phyloP scores from a whole-genome alignment of 352 stramenopile genomes.

The Phytophthora idaei region DNA sequence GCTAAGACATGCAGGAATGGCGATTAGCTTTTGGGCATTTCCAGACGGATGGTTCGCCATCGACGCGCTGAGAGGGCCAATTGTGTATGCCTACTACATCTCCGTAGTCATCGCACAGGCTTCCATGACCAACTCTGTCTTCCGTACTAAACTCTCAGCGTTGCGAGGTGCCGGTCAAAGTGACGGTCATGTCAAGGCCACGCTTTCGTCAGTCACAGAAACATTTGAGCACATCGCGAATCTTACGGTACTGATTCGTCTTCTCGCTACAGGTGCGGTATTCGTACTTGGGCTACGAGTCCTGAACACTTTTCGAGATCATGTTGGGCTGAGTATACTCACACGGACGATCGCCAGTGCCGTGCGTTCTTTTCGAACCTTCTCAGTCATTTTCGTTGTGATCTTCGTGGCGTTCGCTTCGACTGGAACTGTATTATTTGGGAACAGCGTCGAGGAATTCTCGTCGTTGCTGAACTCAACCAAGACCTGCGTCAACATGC shows the following conservation, averaged over 20 bases:
- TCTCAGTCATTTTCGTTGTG: conserved; percentile 61
- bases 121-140: conserved; percentile 16
- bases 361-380: conserved; percentile 51
- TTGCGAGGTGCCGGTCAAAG: conserved; percentile 17
- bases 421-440: conserved; percentile 59
- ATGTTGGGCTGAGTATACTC: conserved; percentile 60
- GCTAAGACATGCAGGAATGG: conserved; percentile 12
- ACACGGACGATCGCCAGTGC: conserved; percentile 56
- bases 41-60: conserved; percentile 37
- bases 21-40: conserved; percentile 43
- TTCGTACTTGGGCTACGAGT: conserved; percentile 45
- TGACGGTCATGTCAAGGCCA: conserved; percentile 6
- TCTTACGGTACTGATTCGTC: conserved; percentile 35
- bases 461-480: conserved; percentile 49
- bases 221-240: conserved; percentile 41
- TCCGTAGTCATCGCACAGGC: conserved; percentile 30
- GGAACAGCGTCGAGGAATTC: conserved; percentile 55
- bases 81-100: conserved; percentile 43
- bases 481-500: conserved; percentile 69
- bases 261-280: conserved; percentile 41
- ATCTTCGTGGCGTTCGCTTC: conserved; percentile 57
- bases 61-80: conserved; percentile 42
- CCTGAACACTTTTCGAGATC: conserved; percentile 54
- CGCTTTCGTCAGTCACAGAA: conserved; percentile 15
- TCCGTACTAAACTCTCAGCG: conserved; percentile 33